These are phyloP conservation scores for Prunella vulgaris DNA, from an alignment of 257 asterid genomes.

Conservation along the genomic window DNA sequence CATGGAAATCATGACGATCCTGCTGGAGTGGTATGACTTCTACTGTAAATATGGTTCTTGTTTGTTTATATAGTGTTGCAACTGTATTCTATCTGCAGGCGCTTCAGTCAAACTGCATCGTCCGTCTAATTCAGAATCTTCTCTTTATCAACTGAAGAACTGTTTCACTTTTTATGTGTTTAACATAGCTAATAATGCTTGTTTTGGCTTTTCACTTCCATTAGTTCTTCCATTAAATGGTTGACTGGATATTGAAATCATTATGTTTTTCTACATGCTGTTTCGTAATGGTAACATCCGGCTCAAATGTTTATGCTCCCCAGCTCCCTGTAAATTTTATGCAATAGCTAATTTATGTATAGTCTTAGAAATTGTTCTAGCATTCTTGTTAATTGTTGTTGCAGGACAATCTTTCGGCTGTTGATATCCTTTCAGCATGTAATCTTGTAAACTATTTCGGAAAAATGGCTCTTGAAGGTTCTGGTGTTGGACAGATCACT, in stretches of 20 bases:
- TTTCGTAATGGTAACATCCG: not conserved
- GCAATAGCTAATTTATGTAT: not conserved
- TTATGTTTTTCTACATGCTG: not conserved
- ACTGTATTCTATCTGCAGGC: not conserved
- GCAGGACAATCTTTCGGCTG: slow-evolving; percentile 99
- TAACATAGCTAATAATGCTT: slow-evolving; percentile 7
- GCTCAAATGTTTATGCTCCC: not conserved
- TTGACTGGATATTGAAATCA: slow-evolving; percentile 8
- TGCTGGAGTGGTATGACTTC: slow-evolving; percentile 97
- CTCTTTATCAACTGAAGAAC: slow-evolving; percentile 1
- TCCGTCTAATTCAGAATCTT: slow-evolving; percentile 5
- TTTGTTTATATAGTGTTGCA: slow-evolving; percentile 16
- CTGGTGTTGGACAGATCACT: slow-evolving; percentile 96
- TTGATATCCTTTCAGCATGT: slow-evolving; percentile 98
- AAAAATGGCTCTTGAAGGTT: slow-evolving; percentile 92
- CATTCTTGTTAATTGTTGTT: slow-evolving; percentile 27
- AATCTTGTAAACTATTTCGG: slow-evolving; percentile 97
- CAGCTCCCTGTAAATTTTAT: not conserved
- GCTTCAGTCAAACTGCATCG: not conserved
- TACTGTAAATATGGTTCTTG: slow-evolving; percentile 40
- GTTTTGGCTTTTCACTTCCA: slow-evolving; percentile 13
- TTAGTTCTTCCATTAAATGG: slow-evolving; percentile 1
- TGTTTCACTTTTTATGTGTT: not conserved
- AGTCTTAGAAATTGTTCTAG: slow-evolving; percentile 19
- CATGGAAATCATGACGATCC: slow-evolving; percentile 99